phyloP scores from a whole-genome alignment of 2,329 filamentous ascomycete genomes.

The Venturia effusa region DNA sequence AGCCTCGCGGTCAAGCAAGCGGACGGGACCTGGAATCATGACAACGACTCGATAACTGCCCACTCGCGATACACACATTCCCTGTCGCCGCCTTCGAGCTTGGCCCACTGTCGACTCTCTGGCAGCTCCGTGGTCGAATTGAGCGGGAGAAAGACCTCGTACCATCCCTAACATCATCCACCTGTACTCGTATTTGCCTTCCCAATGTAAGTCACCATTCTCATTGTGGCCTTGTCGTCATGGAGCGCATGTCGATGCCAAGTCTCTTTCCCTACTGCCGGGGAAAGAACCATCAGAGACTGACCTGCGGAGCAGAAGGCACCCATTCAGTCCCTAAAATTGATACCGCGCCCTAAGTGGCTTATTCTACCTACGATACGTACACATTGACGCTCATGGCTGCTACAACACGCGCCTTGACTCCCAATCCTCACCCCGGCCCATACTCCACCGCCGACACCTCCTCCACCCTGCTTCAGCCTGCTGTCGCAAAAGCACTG shows the following conservation, averaged over 20 bases:
- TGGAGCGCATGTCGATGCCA: not conserved
- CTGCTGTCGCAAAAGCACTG: slow-evolving; percentile 18
- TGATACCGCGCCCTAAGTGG: not conserved
- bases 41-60: not conserved
- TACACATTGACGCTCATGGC: not conserved
- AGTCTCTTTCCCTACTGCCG: not conserved
- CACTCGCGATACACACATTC: not conserved
- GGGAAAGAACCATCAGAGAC: not conserved
- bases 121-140: not conserved
- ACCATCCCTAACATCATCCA: not conserved
- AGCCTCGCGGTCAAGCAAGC: not conserved
- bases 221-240: not conserved
- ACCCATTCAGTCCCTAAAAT: not conserved
- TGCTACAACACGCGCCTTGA: slow-evolving; percentile 3
- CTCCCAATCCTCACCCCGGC: not conserved
- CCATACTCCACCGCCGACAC: slow-evolving; percentile 27
- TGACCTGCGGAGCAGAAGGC: not conserved
- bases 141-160: not conserved
- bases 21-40: not conserved
- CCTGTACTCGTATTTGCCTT: not conserved
- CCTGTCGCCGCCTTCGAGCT: not conserved
- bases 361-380: not conserved
- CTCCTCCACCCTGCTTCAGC: slow-evolving; percentile 20
- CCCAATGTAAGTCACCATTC: not conserved
- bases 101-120: not conserved